Conservation (phyloP, 257 asterid species). For the Oldenlandia corymbosa region DNA sequence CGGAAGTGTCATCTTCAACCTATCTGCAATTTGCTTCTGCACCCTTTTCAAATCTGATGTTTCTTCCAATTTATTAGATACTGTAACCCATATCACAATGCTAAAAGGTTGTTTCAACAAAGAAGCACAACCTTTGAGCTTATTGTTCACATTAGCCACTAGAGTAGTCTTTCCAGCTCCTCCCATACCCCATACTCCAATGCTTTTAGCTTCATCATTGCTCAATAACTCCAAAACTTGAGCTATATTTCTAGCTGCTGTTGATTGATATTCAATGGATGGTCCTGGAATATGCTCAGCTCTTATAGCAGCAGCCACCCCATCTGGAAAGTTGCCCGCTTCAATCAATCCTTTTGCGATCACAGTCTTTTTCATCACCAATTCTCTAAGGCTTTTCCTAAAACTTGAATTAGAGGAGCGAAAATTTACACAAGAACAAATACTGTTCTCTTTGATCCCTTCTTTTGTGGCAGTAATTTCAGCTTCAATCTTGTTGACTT, state of each 20-base stretch:
- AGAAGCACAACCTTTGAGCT: constrained; percentile 9
- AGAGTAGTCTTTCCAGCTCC: constrained; percentile 20
- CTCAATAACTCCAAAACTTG: constrained; percentile 7
- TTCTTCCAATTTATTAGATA: constrained; percentile 4
- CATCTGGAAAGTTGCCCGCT: constrained; percentile 9
- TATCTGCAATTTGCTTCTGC: constrained; percentile 8
- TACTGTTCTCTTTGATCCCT: not conserved
- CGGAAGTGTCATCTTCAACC: not conserved
- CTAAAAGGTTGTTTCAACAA: constrained; percentile 6
- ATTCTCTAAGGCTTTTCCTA: constrained; percentile 2
- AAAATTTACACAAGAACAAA: not conserved
- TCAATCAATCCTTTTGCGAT: not conserved
- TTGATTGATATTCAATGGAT: constrained; percentile 6
- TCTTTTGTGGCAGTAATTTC: not conserved
- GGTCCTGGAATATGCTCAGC: constrained; percentile 17
- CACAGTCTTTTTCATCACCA: not conserved
- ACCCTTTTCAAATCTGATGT: constrained; percentile 6
- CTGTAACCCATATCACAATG: constrained; percentile 12
- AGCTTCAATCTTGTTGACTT: constrained; percentile 7
- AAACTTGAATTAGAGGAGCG: not conserved
- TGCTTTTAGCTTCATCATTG: constrained; percentile 5
- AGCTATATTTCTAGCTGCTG: constrained; percentile 8
- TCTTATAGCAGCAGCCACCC: not conserved
- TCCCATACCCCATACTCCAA: constrained; percentile 16
- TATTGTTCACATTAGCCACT: constrained; percentile 15